phyloP scores from a whole-genome alignment of 2,329 filamentous ascomycete genomes.

The Pseudonectria buxi region DNA sequence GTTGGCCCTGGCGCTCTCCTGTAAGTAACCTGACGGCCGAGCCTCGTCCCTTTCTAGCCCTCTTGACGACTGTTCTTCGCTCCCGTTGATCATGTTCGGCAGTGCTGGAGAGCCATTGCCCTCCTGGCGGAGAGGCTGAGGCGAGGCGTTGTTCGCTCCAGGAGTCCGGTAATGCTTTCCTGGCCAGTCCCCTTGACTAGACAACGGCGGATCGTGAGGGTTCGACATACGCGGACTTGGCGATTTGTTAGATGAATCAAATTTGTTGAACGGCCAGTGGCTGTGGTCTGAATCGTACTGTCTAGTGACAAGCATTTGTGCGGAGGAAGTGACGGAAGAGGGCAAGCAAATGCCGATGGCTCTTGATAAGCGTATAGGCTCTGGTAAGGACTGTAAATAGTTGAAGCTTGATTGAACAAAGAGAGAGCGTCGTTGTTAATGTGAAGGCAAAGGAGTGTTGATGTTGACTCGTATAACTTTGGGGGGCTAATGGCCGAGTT shows the following conservation, averaged over 20 bases:
- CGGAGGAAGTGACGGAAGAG: conserved; percentile 5
- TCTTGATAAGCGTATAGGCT: conserved; percentile 1
- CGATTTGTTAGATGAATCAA: conserved; percentile 40
- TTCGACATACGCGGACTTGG: conserved; percentile 52
- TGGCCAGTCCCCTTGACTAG: conserved; percentile 51
- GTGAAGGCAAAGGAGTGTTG: too few species aligned
- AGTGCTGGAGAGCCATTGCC: conserved; percentile 18
- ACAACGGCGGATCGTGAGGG: conserved; percentile 44
- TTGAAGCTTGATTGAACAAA: too few species aligned
- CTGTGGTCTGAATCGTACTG: conserved; percentile 47
- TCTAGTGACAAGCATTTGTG: conserved; percentile 46
- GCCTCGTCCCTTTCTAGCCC: too few species aligned
- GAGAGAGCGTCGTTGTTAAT: too few species aligned
- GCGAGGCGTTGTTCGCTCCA: conserved; percentile 38
- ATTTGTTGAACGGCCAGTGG: conserved; percentile 49
- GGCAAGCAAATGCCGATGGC: conserved; percentile 30
- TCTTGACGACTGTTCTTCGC: too few species aligned
- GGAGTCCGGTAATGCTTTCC: conserved; percentile 46
- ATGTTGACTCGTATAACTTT: too few species aligned
- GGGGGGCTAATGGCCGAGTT: too few species aligned
- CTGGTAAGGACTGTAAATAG: not conserved
- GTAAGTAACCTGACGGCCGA: too few species aligned
- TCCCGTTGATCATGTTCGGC: not conserved
- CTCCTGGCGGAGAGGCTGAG: conserved; percentile 38
- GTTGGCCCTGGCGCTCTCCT: too few species aligned